These are phyloP conservation scores for Rhynchosporium secalis DNA, from an alignment of 2,329 filamentous ascomycete genomes.

Conservation along the genomic window DNA sequence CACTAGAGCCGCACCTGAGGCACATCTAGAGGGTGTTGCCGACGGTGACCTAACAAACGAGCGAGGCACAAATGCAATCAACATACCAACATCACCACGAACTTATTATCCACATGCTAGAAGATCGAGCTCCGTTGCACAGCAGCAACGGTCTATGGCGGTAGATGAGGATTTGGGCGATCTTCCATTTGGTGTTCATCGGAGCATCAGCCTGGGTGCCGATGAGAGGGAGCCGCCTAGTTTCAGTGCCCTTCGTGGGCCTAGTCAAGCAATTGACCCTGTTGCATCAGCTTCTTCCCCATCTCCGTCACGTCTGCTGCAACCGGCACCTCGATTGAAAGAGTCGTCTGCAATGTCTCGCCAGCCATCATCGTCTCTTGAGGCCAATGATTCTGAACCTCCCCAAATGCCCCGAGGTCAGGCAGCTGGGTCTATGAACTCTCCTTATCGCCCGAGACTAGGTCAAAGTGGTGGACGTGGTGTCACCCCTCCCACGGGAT, in stretches of 20 bases:
- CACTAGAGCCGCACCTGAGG: constrained; percentile 29
- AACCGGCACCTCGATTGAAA: constrained; percentile 38
- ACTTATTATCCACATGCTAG: constrained; percentile 54
- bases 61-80: constrained; percentile 64
- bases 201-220: constrained; percentile 67
- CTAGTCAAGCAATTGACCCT: constrained; percentile 43
- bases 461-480: constrained; percentile 38
- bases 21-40: constrained; percentile 31
- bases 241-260: constrained; percentile 61
- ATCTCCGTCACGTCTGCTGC: constrained; percentile 38
- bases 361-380: constrained; percentile 36
- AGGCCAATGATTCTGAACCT: constrained; percentile 32
- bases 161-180: constrained; percentile 63
- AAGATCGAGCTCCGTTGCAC: constrained; percentile 69
- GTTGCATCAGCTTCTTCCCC: constrained; percentile 38
- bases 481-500: constrained; percentile 38
- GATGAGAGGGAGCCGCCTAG: constrained; percentile 65
- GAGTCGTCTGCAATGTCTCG: constrained; percentile 34
- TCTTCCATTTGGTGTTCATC: constrained; percentile 58
- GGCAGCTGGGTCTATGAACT: constrained; percentile 34
- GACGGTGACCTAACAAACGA: constrained; percentile 43
- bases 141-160: constrained; percentile 55
- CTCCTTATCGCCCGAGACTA: constrained; percentile 37
- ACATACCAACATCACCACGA: constrained; percentile 71
- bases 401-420: constrained; percentile 33